Base-by-base conservation (phyloP, 2,329 filamentous ascomycete genomes). In the Aspergillus tamarii region DNA sequence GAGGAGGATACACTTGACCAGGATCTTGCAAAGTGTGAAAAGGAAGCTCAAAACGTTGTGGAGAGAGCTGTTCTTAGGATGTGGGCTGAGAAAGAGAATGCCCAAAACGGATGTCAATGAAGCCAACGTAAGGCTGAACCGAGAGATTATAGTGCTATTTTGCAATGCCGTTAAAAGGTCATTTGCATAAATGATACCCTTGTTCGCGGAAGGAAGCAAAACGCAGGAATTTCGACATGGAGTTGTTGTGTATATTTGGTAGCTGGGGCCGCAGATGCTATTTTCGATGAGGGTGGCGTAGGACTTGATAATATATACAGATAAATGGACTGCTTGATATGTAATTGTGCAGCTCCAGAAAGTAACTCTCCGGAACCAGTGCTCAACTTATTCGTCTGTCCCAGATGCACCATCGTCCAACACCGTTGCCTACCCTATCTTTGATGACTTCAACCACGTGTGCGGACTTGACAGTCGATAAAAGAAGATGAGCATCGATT, bases 41-140 rank as follows among this genome's bases (percentile, higher is more conserved):
- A 73, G 39, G 78, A 81, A 64, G 79, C 79, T 21, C 76, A 76
- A 53, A 74, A 75, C 10, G 73, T 83, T 39, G 77, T 77, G n/a
- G 80, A 82, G 61, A 72, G 80, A 46, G 78, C 80, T n/a, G 77
- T 81, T 57, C 70, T 83, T 50, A 72, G 80, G 50, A 76, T 76
- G 65, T 78, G 78, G 72, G 78, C 78, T 58, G 73, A 77, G 58
- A 71, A 65, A 58, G 73, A 74, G 43, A 73, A 73, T 52, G 62
- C 65, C 21, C 68, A 69, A 57, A 60, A 64, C 59, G 63, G 67
- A 39, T 52, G 66, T 48, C 45, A 61, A 41, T 71, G 55, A 61
- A 14, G n/a, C 53, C 30, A 26, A 54, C 3, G 11, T 50, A 30
- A 9, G 48, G 28, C 28, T 32, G 48, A 21, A 10, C 9, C 28